A percentile compares a stretch with the other conserved stretches of the same genome.
Evolutionary conservation across 352 stramenopile species (phyloP).

Genomic region (Proteromonas lacertae): DNA sequence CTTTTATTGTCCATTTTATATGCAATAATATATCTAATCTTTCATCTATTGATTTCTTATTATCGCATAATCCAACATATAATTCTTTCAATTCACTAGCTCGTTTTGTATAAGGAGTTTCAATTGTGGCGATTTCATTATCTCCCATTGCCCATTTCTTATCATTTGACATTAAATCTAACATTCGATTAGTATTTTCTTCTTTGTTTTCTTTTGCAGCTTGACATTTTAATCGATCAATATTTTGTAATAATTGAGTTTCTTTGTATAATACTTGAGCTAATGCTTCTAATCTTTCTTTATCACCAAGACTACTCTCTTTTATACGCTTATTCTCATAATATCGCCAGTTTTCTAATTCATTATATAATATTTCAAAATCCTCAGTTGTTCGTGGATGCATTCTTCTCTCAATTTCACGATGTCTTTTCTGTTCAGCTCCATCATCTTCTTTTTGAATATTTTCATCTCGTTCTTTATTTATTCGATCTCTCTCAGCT

Average conservation of each 20-base stretch:
- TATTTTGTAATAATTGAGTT: constrained; percentile 22
- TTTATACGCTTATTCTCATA: constrained; percentile 27
- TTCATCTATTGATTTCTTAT: constrained; percentile 27
- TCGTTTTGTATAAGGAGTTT: constrained; percentile 34
- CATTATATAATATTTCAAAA: constrained; percentile 52
- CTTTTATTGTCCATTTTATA: constrained; percentile 24
- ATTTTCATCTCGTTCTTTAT: background rate
- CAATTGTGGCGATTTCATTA: constrained; percentile 35
- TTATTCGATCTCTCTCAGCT: background rate
- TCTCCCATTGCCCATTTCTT: constrained; percentile 64
- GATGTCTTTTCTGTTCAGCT: constrained; percentile 10
- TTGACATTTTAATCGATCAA: constrained; percentile 40
- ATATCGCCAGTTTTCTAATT: constrained; percentile 52
- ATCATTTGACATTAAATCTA: constrained; percentile 38
- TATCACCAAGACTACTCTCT: constrained; percentile 7
- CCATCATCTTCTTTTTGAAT: constrained; percentile 4
- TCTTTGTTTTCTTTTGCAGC: constrained; percentile 30
- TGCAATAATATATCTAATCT: constrained; percentile 48
- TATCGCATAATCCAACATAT: constrained; percentile 26
- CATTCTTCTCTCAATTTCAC: constrained; percentile 40
- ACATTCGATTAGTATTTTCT: constrained; percentile 37
- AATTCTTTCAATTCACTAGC: constrained; percentile 47
- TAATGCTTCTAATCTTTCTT: constrained; percentile 9
- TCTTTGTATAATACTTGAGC: constrained; percentile 16
- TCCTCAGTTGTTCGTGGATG: constrained; percentile 23